Evolutionary conservation across 441 rosid genomes (phyloP).

Genomic region (Geranium incanum): DNA sequence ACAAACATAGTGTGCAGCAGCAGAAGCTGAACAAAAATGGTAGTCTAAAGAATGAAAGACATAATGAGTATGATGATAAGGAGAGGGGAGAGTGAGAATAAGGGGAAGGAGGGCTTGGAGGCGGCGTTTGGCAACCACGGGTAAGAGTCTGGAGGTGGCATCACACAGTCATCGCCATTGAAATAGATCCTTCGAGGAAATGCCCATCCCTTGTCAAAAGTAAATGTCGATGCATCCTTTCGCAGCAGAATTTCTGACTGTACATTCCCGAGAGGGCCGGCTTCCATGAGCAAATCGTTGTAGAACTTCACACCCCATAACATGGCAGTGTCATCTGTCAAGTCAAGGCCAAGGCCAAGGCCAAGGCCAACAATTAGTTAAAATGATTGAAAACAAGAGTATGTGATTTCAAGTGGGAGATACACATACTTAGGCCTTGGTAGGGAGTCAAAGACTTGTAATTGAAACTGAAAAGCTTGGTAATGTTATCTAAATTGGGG

Average conservation of each 20-base stretch:
- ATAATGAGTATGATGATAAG: too few species aligned
- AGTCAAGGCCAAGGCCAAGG: not conserved
- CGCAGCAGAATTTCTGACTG: conserved; percentile 82
- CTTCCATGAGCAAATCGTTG: conserved; percentile 42
- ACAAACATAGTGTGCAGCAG: conserved; percentile 17
- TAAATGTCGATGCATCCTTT: conserved; percentile 68
- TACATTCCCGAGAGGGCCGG: conserved; percentile 75
- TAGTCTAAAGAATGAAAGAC: not conserved
- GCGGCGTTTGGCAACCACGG: conserved; percentile 77
- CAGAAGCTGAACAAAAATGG: conserved; percentile 19
- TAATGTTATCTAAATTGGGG: conserved; percentile 64
- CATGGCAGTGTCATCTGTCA: conserved; percentile 84
- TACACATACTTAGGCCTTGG: conserved; percentile 47
- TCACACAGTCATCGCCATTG: conserved; percentile 87
- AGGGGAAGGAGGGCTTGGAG: conserved; percentile 31
- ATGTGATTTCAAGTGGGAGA: not conserved
- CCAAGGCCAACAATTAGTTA: too few species aligned
- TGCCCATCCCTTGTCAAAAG: conserved; percentile 97
- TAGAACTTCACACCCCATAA: conserved; percentile 53
- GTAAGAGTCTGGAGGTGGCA: conserved; percentile 92
- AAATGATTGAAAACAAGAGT: too few species aligned
- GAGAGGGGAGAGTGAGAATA: too few species aligned
- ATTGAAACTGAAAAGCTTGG: conserved; percentile 54
- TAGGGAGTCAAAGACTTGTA: conserved; percentile 62
- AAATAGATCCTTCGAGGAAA: conserved; percentile 87